Conservation (phyloP, 495 filamentous ascomycete species). For the Hypoxylon intermedium region DNA sequence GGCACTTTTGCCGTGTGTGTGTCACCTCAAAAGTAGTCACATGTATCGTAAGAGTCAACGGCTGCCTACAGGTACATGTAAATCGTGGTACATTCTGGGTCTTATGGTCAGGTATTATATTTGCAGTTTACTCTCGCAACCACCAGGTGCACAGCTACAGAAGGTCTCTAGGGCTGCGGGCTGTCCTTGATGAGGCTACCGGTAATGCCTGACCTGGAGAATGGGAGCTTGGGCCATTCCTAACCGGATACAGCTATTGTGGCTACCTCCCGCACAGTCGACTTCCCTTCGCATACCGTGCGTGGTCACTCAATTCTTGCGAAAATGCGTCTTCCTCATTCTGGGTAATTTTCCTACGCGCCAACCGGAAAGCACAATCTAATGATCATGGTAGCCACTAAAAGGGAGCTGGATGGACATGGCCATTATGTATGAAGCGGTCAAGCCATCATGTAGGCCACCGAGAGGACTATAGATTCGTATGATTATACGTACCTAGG, state of each 20-base stretch:
- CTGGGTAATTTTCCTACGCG: background rate
- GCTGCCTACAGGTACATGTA: too few relatives aligned
- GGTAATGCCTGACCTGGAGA: background rate
- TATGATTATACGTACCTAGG: background rate
- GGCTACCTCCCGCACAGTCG: background rate
- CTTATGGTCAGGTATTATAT: too few relatives aligned
- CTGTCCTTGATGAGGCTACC: background rate
- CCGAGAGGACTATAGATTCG: background rate
- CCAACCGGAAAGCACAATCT: conserved; percentile 27
- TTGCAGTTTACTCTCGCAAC: too few relatives aligned
- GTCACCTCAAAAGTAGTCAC: too few relatives aligned
- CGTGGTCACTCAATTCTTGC: background rate
- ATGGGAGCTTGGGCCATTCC: conserved; percentile 5
- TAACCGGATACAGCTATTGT: conserved; percentile 6
- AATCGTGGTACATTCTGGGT: too few relatives aligned
- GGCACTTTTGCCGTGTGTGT: too few relatives aligned
- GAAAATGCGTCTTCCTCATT: too few relatives aligned
- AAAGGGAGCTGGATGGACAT: too few relatives aligned
- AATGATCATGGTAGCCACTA: background rate
- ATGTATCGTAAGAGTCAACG: too few relatives aligned
- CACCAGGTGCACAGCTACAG: too few relatives aligned
- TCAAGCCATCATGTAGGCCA: background rate
- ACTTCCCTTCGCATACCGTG: background rate
- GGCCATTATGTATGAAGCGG: too few relatives aligned
- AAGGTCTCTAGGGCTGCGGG: too few relatives aligned